phyloP scores from a whole-genome alignment of 2,329 filamentous ascomycete genomes.

The Fusarium paranaense region DNA sequence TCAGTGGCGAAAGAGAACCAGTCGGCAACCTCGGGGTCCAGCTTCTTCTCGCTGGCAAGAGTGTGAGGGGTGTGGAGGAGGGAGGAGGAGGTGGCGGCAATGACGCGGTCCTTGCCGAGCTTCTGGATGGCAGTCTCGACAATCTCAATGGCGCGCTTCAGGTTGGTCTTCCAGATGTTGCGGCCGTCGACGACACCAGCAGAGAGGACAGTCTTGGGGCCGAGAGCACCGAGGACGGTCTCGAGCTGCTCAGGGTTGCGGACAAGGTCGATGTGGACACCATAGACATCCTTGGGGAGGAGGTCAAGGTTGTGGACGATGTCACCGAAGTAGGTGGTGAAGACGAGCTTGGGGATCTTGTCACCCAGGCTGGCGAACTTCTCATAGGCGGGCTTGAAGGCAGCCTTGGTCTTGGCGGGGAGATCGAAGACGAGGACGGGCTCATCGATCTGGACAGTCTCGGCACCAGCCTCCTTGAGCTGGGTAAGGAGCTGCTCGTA shows the following conservation, averaged over 20 bases:
- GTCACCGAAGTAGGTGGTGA: conserved; percentile 99
- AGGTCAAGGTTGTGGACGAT: conserved; percentile 99
- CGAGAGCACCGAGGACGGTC: conserved; percentile 83
- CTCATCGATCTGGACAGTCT: conserved; percentile 98
- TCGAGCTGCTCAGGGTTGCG: conserved; percentile 98
- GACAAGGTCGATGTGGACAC: conserved; percentile 94
- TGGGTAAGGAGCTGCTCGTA: conserved; percentile 93
- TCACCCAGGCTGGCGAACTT: conserved; percentile 81
- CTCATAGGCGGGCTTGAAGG: conserved; percentile 98
- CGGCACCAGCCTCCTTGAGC: conserved; percentile 95
- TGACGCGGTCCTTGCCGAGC: conserved; percentile 96
- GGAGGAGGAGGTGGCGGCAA: conserved; percentile 96
- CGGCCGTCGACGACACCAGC: conserved; percentile 97
- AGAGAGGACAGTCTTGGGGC: conserved; percentile 90
- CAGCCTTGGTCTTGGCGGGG: conserved; percentile 87
- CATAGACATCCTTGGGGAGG: conserved; percentile 82
- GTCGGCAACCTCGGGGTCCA: conserved; percentile 90
- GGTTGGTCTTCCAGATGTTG: conserved; percentile 99
- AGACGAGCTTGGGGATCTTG: conserved; percentile 86
- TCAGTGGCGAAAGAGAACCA: conserved; percentile 99
- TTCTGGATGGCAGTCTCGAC: conserved; percentile 92
- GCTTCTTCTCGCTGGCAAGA: conserved; percentile 97
- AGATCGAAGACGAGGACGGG: conserved; percentile 96
- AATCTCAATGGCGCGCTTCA: conserved; percentile 91
- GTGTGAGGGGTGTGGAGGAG: conserved; percentile 99